Evolutionary conservation across 352 stramenopile species (phyloP), one percentile per base, ranked within the genome.

Genomic region (Phytophthora aleatoria): DNA sequence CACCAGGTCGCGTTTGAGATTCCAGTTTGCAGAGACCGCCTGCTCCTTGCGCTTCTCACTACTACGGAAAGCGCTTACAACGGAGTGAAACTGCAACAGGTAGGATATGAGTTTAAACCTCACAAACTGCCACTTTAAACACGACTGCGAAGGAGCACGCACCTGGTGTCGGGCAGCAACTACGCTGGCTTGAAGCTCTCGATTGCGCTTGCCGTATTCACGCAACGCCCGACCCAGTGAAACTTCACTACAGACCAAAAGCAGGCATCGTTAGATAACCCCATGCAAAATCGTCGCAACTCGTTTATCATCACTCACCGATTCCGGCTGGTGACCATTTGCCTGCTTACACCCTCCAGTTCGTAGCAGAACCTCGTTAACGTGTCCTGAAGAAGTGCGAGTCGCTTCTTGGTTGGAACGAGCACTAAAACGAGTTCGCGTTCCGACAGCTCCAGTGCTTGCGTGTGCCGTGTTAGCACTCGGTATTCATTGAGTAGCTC

Each of bases 161-260:
- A 87, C 73, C 76, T 87, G 74, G 36, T 69, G 49, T 36, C 73
- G 73, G 38, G 76, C 82, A 44, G 67, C 42, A 41, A 55, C 44
- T 27, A 88, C 69, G 9, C 58, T 73, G 5, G 71, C 51, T 57
- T 85, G 74, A 13, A 90, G 67, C 16, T 71, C 59, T 36, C 74
- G 72, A 50, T 90, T 90, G 3, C 76, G 74, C 30, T 76, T 81
- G 11, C 67, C 70, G 39, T 90, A 90, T 45, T 90, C 81, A 10
- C 81, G 76, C 27, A 90, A 38, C 9, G 66, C 78, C 27, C 69
- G 66, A 11, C 64, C 69, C 15, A 90, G 50, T 15, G 67, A 76
- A 13, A 73, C 52, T 20, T 90, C 78, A 4, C 81, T 90, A 15
- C n/a, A 50, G 10, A 27, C 20, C 20, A 20, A 20, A 20, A 20